Evolutionary conservation across 2,329 filamentous ascomycete species (phyloP).

Genomic region (Fusarium staphyleae): DNA sequence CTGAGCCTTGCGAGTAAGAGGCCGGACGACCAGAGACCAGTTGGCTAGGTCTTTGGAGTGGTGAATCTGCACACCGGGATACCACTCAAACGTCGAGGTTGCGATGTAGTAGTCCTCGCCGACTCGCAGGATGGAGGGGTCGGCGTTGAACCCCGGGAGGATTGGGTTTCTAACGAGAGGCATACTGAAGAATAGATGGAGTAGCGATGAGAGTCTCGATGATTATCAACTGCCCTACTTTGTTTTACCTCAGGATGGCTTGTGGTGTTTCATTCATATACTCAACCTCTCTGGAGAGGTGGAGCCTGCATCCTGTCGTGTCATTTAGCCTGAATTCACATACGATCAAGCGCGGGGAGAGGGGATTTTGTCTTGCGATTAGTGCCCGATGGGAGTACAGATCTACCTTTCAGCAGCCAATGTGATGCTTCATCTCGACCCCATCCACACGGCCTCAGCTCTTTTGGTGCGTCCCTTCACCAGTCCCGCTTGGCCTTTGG

Average conservation of each 20-base stretch:
- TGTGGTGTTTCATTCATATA: background rate
- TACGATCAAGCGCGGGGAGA: conserved; percentile 13
- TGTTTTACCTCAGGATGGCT: background rate
- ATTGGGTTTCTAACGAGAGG: conserved; percentile 60
- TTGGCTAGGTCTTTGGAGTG: conserved; percentile 61
- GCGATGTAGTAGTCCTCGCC: conserved; percentile 63
- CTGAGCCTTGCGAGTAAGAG: conserved; percentile 57
- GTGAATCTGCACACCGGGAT: conserved; percentile 62
- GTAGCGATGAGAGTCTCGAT: background rate
- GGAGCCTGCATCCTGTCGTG: background rate
- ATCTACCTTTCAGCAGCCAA: conserved; percentile 6
- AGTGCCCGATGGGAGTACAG: background rate
- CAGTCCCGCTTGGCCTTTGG: background rate
- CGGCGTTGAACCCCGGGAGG: conserved; percentile 63
- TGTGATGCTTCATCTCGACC: background rate
- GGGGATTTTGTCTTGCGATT: conserved; percentile 8
- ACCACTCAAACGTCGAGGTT: conserved; percentile 64
- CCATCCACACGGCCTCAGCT: background rate
- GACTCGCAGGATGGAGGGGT: conserved; percentile 61
- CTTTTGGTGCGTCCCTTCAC: background rate
- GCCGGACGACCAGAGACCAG: conserved; percentile 57
- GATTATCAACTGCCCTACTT: background rate
- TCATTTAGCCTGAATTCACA: conserved; percentile 32
- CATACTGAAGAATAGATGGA: conserved; percentile 45
- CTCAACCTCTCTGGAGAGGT: background rate